These are phyloP conservation scores for Chytriomyces hyalinus DNA, from an alignment of 192 early-diverging fungal species.

Conservation along the genomic window DNA sequence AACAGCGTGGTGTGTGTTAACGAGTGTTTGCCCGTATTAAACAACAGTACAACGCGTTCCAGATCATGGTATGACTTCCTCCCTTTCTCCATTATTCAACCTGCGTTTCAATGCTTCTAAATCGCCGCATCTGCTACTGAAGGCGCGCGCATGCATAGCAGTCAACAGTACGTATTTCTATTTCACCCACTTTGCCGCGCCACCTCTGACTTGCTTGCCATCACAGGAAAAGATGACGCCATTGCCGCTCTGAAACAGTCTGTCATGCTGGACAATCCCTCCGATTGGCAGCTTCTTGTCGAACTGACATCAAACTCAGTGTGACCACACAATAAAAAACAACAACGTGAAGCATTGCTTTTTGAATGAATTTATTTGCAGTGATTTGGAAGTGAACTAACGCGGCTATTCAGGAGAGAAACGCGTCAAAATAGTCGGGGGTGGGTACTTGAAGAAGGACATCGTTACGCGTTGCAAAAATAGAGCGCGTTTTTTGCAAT, in stretches of 20 bases:
- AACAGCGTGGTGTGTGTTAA: neutral
- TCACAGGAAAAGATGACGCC: constrained; percentile 64
- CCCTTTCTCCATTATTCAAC: too few species aligned
- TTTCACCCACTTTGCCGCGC: neutral
- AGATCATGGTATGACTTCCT: constrained; percentile 52
- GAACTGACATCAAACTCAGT: constrained; percentile 55
- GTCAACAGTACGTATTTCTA: constrained; percentile 52
- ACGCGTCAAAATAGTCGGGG: too few species aligned
- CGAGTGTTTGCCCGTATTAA: neutral
- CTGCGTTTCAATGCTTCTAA: neutral
- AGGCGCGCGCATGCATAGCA: constrained; percentile 64
- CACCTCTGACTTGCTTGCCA: neutral
- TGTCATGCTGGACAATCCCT: constrained; percentile 65
- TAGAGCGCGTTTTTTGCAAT: neutral
- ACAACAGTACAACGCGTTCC: constrained; percentile 63
- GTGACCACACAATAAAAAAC: neutral
- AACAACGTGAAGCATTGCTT: too few species aligned
- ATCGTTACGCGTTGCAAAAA: neutral
- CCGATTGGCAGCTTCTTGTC: constrained; percentile 64
- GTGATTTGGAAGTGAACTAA: too few species aligned
- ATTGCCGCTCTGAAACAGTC: constrained; percentile 64
- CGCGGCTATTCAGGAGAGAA: too few species aligned
- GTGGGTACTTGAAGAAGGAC: too few species aligned
- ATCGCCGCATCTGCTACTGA: too few species aligned
- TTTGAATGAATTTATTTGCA: too few species aligned